Base-by-base conservation (phyloP, 805 yeast species). In the Lipomyces chichibuensis region DNA sequence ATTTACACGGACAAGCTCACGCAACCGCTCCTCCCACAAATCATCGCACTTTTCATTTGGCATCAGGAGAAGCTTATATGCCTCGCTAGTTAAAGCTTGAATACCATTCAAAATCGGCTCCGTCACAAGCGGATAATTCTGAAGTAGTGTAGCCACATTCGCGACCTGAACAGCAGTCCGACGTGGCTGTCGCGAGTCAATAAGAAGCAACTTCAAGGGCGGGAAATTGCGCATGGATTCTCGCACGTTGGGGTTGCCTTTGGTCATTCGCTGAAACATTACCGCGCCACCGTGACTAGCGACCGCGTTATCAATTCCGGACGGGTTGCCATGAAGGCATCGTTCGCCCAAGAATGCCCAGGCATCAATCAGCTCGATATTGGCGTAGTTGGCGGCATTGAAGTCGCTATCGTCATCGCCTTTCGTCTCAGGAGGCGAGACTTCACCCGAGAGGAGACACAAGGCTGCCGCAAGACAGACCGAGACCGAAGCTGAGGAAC, bases 211-310 rank as follows among this genome's bases (percentile, higher is more conserved):
- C 63, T 87, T 85, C 67, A 94, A 77, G 2, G 88, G 84, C 0
- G 97, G 97, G 76, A 92, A 87, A 66, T 85, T 84, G 23, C 66
- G 57, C 64, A 70, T 57, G 13, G 64, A 29, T 51, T 64, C 64
- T 13, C 67, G 62, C 4, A 63, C 62, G 35, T 64, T 58, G n/a
- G 69, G 69, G 39, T 62, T 57, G 20, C 69, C 67, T 9, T 57
- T 56, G 35, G 59, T 52, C 57, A 60, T 59, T 74, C 96, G 85
- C 78, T 90, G 94, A 79, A 88, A 94, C 86, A 88, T 82, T 0
- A 95, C 97, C 0, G 98, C 98, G 58, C 98, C 98, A 27, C 99
- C 99, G 72, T 88, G 88, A 0, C 97, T 90, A 1, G 98, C 96
- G 59, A 94, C 98, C 0, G 97, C 92, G 75, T 95, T 95, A 77